Conservation (phyloP, 805 yeast genomes). For the Wickerhamomyces chaumierensis region DNA sequence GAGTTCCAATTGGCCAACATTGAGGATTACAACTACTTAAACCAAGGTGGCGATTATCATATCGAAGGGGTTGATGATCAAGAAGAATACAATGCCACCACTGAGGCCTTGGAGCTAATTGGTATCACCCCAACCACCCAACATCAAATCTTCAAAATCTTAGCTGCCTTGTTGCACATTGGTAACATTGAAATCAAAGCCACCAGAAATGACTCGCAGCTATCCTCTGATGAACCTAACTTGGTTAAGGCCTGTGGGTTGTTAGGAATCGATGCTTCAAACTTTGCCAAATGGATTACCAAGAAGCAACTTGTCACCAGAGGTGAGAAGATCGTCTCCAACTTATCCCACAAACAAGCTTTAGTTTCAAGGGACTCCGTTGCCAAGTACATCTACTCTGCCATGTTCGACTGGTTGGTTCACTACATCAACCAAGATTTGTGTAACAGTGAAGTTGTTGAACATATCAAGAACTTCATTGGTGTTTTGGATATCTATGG, state of each 20-base stretch:
- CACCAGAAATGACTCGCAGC: slow-evolving; percentile 71
- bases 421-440: slow-evolving; percentile 71
- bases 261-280: slow-evolving; percentile 63
- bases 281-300: slow-evolving; percentile 81
- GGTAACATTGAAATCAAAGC: slow-evolving; percentile 87
- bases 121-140: slow-evolving; percentile 59
- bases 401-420: slow-evolving; percentile 92
- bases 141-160: slow-evolving; percentile 56
- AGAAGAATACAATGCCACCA: slow-evolving; percentile 64
- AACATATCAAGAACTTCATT: slow-evolving; percentile 59
- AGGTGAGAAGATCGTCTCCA: slow-evolving; percentile 81
- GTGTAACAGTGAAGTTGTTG: slow-evolving; percentile 59
- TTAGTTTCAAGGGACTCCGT: slow-evolving; percentile 93
- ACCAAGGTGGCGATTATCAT: slow-evolving; percentile 72
- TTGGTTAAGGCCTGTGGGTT: slow-evolving; percentile 74
- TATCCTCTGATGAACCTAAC: slow-evolving; percentile 80
- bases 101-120: slow-evolving; percentile 65
- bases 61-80: slow-evolving; percentile 78
- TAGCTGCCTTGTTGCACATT: slow-evolving; percentile 83
- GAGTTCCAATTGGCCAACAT: slow-evolving; percentile 52
- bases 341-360: slow-evolving; percentile 74
- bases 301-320: slow-evolving; percentile 91
- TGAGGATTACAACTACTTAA: slow-evolving; percentile 67
- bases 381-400: slow-evolving; percentile 85
- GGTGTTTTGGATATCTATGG: slow-evolving; percentile 98